These are phyloP conservation scores for Pleurotus tuber-regium DNA, from an alignment of 768 basidiomycete genomes.

Conservation along the genomic window DNA sequence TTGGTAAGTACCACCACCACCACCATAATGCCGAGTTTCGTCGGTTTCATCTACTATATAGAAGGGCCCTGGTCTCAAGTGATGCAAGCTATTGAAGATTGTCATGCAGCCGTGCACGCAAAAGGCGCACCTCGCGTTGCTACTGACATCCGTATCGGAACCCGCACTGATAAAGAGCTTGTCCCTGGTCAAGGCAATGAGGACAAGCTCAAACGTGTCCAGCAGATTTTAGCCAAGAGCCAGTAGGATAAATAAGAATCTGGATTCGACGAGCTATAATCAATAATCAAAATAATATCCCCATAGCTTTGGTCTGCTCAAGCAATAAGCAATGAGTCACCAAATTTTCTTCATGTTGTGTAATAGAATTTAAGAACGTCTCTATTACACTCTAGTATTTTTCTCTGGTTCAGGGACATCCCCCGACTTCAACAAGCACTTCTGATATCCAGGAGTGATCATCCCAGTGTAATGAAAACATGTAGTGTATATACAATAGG, in stretches of 20 bases:
- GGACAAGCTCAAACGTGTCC: conserved; percentile 76
- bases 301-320: too few species aligned
- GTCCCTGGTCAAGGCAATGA: conserved; percentile 70
- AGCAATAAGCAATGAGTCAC: too few species aligned
- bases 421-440: too few species aligned
- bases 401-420: neutral
- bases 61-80: conserved; percentile 90
- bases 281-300: too few species aligned
- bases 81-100: conserved; percentile 83
- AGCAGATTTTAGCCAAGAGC: conserved; percentile 65
- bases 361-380: conserved; percentile 10
- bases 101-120: conserved; percentile 83
- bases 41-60: conserved; percentile 19
- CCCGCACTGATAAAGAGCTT: conserved; percentile 69
- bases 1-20: conserved; percentile 49
- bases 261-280: too few species aligned
- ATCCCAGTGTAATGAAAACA: too few species aligned
- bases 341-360: too few species aligned
- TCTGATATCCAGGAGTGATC: too few species aligned
- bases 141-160: conserved; percentile 95
- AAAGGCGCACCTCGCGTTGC: conserved; percentile 74
- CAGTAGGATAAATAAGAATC: too few species aligned
- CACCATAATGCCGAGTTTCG: neutral
- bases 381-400: neutral
- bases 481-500: conserved; percentile 6